Conservation (phyloP, 2,329 filamentous ascomycete genomes). For the Microdochium nivale region DNA sequence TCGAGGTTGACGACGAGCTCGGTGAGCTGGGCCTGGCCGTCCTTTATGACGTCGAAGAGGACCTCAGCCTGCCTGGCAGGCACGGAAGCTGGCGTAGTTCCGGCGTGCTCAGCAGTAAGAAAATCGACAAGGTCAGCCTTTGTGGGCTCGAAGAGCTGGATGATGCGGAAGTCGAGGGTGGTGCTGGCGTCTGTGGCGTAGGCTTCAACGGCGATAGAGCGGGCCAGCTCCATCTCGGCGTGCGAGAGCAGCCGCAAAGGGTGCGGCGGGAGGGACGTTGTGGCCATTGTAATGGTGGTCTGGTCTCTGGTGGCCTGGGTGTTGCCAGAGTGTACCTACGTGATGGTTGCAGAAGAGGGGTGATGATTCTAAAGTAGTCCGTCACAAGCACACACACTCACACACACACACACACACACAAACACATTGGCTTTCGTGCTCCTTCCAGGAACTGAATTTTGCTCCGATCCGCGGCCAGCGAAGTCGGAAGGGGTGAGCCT, state of each 20-base stretch:
- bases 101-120: conserved; percentile 19
- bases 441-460: too few species aligned
- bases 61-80: conserved; percentile 34
- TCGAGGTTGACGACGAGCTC: conserved; percentile 29
- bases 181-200: conserved; percentile 11
- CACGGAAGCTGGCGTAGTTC: conserved; percentile 7
- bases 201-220: conserved; percentile 13
- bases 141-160: conserved; percentile 17
- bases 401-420: too few species aligned
- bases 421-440: too few species aligned
- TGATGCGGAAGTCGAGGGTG: conserved; percentile 15
- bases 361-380: too few species aligned
- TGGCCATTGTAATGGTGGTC: too few species aligned
- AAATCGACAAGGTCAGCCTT: conserved; percentile 14
- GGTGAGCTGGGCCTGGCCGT: conserved; percentile 21
- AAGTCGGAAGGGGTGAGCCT: too few species aligned
- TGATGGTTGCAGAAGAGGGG: too few species aligned
- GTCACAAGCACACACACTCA: too few species aligned
- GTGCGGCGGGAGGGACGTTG: conserved; percentile 8
- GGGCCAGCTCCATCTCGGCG: conserved; percentile 15
- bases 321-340: too few species aligned
- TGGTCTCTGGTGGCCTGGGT: too few species aligned
- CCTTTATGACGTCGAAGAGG: conserved; percentile 31
- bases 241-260: conserved; percentile 18
- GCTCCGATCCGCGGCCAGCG: too few species aligned